phyloP scores from a whole-genome alignment of 2,329 filamentous ascomycete genomes.

The Samsoniella hepiali region DNA sequence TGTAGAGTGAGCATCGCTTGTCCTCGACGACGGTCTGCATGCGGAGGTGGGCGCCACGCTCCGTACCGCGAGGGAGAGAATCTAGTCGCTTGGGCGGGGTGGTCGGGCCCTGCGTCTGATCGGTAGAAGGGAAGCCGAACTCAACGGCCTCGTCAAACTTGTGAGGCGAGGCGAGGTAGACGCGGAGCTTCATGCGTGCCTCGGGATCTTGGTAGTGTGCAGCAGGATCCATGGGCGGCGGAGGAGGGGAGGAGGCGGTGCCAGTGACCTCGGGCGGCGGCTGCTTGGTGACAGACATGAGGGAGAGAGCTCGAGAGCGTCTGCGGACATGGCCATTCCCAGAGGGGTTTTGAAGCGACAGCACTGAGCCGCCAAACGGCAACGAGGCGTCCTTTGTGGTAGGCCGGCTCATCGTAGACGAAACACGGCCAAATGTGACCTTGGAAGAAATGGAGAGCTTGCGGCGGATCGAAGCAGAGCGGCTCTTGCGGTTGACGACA shows the following conservation, averaged over 20 bases:
- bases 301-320: slow-evolving; percentile 54
- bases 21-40: slow-evolving; percentile 57
- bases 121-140: slow-evolving; percentile 78
- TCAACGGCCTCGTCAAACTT: slow-evolving; percentile 97
- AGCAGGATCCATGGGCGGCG: slow-evolving; percentile 59
- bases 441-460: slow-evolving; percentile 67
- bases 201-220: slow-evolving; percentile 90
- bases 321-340: slow-evolving; percentile 41
- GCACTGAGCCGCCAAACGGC: slow-evolving; percentile 21
- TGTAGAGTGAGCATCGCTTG: slow-evolving; percentile 54
- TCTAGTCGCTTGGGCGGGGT: slow-evolving; percentile 16
- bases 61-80: slow-evolving; percentile 10
- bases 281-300: slow-evolving; percentile 49
- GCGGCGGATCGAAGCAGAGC: slow-evolving; percentile 63
- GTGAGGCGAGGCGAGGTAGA: slow-evolving; percentile 83
- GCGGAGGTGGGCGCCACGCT: background rate
- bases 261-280: slow-evolving; percentile 23
- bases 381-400: slow-evolving; percentile 39
- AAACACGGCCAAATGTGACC: slow-evolving; percentile 57
- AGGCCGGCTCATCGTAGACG: slow-evolving; percentile 48
- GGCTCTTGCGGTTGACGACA: slow-evolving; percentile 43
- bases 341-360: slow-evolving; percentile 23
- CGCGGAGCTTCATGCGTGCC: slow-evolving; percentile 77
- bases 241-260: slow-evolving; percentile 24
- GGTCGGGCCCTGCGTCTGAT: slow-evolving; percentile 30